These are phyloP conservation scores for Silene coronaria DNA, from an alignment of 179 eudicot species.

Conservation along the genomic window DNA sequence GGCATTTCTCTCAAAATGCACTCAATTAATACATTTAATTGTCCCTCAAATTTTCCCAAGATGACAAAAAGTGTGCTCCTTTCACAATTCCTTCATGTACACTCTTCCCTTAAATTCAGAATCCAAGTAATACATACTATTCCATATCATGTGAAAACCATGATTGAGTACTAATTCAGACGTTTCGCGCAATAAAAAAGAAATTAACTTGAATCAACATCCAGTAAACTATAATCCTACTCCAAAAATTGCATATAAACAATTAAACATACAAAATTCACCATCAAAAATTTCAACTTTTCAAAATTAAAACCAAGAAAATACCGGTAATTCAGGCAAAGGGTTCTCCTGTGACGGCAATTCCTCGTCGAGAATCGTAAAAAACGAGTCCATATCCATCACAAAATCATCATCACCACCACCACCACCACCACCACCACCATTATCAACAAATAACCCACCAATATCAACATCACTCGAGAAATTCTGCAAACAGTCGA, in stretches of 20 bases:
- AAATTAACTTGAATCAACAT: neutral
- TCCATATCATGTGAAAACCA: neutral
- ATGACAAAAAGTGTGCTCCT: neutral
- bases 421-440: neutral
- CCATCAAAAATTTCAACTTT: neutral
- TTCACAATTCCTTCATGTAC: neutral
- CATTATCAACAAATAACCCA: neutral
- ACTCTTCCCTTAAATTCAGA: neutral
- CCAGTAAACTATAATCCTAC: neutral
- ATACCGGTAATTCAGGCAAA: constrained; percentile 18
- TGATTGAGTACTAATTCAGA: neutral
- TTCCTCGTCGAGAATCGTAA: constrained; percentile 19
- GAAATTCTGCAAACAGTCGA: neutral
- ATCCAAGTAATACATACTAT: neutral
- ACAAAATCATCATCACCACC: constrained; percentile 14
- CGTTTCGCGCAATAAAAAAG: neutral
- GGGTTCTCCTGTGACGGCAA: neutral
- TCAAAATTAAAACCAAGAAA: neutral
- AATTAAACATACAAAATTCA: neutral
- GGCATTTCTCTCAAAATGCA: neutral
- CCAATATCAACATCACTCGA: constrained; percentile 8
- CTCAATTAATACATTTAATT: neutral
- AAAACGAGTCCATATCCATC: constrained; percentile 20
- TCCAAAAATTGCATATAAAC: neutral
- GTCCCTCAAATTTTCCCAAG: neutral